These are phyloP conservation scores for Cyclotella choctawhatcheeana DNA, from an alignment of 108 stramenopile species.

Conservation along the genomic window DNA sequence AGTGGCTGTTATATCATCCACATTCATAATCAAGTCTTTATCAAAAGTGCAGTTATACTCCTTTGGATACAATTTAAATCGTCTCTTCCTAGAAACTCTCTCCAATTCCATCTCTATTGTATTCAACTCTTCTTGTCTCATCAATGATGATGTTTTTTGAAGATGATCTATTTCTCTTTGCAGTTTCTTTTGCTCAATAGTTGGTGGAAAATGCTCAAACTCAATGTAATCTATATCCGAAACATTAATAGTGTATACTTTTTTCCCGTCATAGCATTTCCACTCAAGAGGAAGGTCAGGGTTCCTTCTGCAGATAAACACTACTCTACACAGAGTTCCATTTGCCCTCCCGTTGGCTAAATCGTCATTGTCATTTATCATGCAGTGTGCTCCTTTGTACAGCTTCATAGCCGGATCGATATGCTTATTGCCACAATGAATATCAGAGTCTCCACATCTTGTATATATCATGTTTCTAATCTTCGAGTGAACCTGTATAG, in stretches of 20 bases:
- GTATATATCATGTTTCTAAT: neutral
- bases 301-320: neutral
- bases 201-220: constrained; percentile 1
- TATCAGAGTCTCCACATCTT: neutral
- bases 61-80: neutral
- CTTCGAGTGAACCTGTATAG: neutral
- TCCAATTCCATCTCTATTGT: neutral
- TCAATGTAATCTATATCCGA: neutral
- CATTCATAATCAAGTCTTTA: too few species aligned
- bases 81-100: neutral
- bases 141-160: neutral
- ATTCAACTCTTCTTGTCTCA: neutral
- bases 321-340: constrained; percentile 3
- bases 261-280: constrained; percentile 13
- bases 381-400: constrained; percentile 1
- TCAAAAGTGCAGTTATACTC: neutral
- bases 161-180: neutral
- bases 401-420: constrained; percentile 7
- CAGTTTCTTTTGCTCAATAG: neutral
- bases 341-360: neutral
- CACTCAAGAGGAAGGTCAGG: neutral
- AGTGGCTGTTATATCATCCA: neutral
- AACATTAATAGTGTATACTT: neutral
- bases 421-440: neutral
- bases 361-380: neutral